Conservation (phyloP, 2,329 filamentous ascomycete genomes). For the Calycina herbarum region DNA sequence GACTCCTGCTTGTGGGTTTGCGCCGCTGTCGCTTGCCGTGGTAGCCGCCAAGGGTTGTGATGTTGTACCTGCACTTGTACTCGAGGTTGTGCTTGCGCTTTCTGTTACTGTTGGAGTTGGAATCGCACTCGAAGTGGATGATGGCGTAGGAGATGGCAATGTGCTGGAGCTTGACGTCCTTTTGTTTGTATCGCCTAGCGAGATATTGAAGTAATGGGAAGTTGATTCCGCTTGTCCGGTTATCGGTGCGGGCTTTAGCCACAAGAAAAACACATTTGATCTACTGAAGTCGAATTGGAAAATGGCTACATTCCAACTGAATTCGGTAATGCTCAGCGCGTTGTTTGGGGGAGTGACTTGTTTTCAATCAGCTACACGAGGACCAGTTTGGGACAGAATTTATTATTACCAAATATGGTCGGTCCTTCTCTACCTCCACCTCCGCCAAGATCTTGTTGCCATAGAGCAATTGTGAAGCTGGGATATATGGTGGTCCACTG, state of each 20-base stretch:
- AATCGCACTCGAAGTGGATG: not conserved
- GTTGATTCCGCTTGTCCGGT: too few species aligned
- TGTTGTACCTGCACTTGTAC: too few species aligned
- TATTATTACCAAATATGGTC: not conserved
- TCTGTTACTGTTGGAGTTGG: not conserved
- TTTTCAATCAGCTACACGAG: not conserved
- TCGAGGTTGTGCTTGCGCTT: too few species aligned
- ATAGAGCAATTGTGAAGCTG: constrained; percentile 1
- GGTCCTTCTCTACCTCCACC: not conserved
- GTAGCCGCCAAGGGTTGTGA: too few species aligned
- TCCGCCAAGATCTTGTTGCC: not conserved
- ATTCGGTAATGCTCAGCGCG: not conserved
- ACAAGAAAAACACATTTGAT: constrained; percentile 7
- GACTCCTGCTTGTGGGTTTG: not conserved
- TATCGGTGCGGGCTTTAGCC: not conserved
- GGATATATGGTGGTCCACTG: constrained; percentile 4
- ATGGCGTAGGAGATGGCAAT: not conserved
- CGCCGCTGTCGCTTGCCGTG: too few species aligned
- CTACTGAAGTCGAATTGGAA: constrained; percentile 3
- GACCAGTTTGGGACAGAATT: not conserved
- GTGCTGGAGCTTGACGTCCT: not conserved
- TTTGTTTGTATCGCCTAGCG: too few species aligned
- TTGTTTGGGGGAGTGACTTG: too few species aligned
- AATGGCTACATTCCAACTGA: constrained; percentile 5
- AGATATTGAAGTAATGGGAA: too few species aligned